phyloP scores from a whole-genome alignment of 1,284 basidiomycete species.

The Rhizoctonia solani region DNA sequence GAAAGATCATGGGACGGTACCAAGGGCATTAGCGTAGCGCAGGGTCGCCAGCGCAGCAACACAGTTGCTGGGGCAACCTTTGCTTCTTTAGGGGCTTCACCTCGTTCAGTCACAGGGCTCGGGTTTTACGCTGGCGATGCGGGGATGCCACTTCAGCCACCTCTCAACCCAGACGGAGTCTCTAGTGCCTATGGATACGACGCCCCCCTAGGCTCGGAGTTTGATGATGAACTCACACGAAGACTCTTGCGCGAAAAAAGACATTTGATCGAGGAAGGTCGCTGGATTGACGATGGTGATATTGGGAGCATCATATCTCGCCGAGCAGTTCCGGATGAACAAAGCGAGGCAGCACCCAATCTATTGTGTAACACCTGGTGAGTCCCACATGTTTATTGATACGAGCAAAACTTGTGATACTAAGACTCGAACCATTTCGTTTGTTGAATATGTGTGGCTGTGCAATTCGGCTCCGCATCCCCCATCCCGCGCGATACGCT shows the following conservation, averaged over 20 bases:
- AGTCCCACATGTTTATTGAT: background rate
- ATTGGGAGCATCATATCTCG: constrained; percentile 17
- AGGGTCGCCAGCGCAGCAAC: constrained; percentile 32
- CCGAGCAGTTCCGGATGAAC: constrained; percentile 12
- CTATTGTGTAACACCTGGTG: constrained; percentile 25
- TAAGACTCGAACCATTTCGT: background rate
- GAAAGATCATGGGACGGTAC: constrained; percentile 20
- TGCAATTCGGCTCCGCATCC: background rate
- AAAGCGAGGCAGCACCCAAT: background rate
- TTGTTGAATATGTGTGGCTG: constrained; percentile 13
- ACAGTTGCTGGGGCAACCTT: constrained; percentile 6
- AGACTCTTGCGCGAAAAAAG: constrained; percentile 13
- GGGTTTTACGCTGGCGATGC: constrained; percentile 10
- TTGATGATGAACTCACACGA: constrained; percentile 16
- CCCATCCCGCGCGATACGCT: background rate
- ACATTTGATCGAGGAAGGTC: constrained; percentile 12
- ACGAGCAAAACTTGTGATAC: background rate
- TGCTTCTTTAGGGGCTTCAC: background rate
- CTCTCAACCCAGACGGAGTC: background rate
- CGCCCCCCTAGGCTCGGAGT: background rate
- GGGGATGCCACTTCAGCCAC: constrained; percentile 15
- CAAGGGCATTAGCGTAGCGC: constrained; percentile 6
- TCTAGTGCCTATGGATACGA: constrained; percentile 19
- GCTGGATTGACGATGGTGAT: constrained; percentile 24
- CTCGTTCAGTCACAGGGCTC: background rate